Base-by-base conservation (phyloP, 768 basidiomycete species). In the Agrocybe chaxingu region DNA sequence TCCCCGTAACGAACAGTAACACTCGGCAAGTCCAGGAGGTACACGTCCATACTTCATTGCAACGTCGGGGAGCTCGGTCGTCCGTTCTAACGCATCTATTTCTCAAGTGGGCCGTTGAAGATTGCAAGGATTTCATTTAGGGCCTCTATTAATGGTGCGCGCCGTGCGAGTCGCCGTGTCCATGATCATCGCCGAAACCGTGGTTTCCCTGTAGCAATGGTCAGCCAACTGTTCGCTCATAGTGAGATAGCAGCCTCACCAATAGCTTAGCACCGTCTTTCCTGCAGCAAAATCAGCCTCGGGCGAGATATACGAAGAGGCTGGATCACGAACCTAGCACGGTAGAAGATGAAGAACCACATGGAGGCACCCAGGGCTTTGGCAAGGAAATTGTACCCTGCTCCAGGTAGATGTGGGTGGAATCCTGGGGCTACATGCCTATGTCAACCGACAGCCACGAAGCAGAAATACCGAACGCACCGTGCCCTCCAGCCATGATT, bases 341-440 rank as follows among this genome's bases (percentile, higher is more conserved):
- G 85, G 71, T 95, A 97, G 76, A 97, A 96, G 66, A 97, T 93
- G 76, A 94, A 97, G 82, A 96, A 96, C 94, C 94, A 97, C 94
- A 97, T 96, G 19, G 84, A 81, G 32, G 93, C 94, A 43, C 94
- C 94, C 40, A 97, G 74, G 53, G 82, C 84, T 70, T 93, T 94
- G 24, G 88, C 80, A 30, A 95, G 76, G 66, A 92, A 82, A 52
- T 79, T 81, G 69, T 93, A 84, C 61, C 76, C 81, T 61, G 82
- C 76, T 9, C 87, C 82, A 7, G 92, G 90, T 29, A 93, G 76
- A 65, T 93, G 93, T 35, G 93, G 93, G 67, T 92, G 79, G 62
- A 96, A 96, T 57, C 92, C 94, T 70, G 85, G 70, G 59, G 76
- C 85, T 84, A 50, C 13, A 60, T 8, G 31, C 19, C n/a, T 38